These are phyloP conservation scores for Agaricus bisporus DNA, from an alignment of 768 basidiomycete genomes.

Conservation along the genomic window DNA sequence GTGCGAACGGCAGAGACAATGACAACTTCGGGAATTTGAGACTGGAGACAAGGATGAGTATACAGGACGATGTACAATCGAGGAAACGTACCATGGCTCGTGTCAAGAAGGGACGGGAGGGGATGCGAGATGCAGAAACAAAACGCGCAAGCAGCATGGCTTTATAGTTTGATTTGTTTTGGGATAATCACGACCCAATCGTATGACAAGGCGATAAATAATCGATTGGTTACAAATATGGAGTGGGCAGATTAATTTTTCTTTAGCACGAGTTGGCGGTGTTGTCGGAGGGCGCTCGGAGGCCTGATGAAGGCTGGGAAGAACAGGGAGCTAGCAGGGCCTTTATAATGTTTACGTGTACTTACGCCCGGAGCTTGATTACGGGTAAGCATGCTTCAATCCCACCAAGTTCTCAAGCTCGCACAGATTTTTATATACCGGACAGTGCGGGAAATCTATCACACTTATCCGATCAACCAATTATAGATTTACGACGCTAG, in stretches of 20 bases:
- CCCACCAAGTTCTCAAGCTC: no score
- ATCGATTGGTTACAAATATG: conserved; percentile 7
- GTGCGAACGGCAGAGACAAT: conserved; percentile 94
- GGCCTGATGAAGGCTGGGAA: neutral
- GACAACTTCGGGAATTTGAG: conserved; percentile 70
- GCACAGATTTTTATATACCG: no score
- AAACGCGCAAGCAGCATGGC: conserved; percentile 41
- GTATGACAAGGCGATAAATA: conserved; percentile 29
- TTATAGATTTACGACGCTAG: conserved; percentile 54
- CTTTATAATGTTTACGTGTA: conserved; percentile 4
- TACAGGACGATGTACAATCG: neutral
- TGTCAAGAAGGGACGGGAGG: conserved; percentile 32
- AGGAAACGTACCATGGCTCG: conserved; percentile 47
- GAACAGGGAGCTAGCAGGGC: neutral
- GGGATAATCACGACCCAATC: conserved; percentile 23
- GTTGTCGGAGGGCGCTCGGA: conserved; percentile 2
- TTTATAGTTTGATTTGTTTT: conserved; percentile 21
- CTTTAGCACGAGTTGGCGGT: neutral
- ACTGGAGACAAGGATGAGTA: conserved; percentile 4
- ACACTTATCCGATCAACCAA: neutral
- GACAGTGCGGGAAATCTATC: no score
- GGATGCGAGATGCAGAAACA: conserved; percentile 32
- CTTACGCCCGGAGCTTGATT: conserved; percentile 18
- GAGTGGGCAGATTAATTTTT: neutral
- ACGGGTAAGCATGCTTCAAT: no score